Evolutionary conservation across 169 alveolate species (phyloP), one percentile per base, ranked within the genome.

Genomic region (Eimeria falciformis): DNA sequence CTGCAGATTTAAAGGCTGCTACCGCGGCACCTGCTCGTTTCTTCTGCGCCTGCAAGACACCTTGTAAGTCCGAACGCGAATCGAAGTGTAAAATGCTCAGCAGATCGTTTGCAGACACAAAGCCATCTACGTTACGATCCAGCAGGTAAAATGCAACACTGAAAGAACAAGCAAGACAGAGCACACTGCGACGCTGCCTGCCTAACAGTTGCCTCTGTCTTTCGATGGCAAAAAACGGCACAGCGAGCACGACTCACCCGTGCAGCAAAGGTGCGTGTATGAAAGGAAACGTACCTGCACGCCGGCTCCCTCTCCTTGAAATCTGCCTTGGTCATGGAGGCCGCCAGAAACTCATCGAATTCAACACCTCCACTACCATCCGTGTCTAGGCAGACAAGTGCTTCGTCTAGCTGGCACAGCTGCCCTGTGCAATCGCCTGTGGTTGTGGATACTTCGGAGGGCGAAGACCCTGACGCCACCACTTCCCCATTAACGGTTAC

Each of bases 341-440:
- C 93, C n/a, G 93, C 93, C 45, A 89, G 47, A 47, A 89, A 58
- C 33, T 89, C 93, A 29, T 50, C 89, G 58, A 89, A 89, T 50
- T 89, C 93, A 5, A 89, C 84, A n/a, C 50, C 40, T 25, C 93
- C 93, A 69, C 93, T 89, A 23, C 93, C 93, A 18, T 89, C 93
- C 6, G 93, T 89, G 89, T 89, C 93, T n/a, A 89, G 50, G 50
- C 93, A 66, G 53, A 82, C 89, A 27, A 89, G 45, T 14, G 84
- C 93, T 45, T 89, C 93, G 40, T 89, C 81, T 65, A 89, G n/a
- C 56, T 27, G 45, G 55, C 93, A 75, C 25, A 45, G 25, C 25
- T n/a, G n/a, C 17, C 21, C 65, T 17, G 25, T n/a, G 25, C 66
- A 65, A 9, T 65, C 68, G 11, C 25, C 85, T 23, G 85, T 45